These are phyloP conservation scores for Emericellopsis terricola DNA, from an alignment of 495 filamentous ascomycete species.

Conservation along the genomic window DNA sequence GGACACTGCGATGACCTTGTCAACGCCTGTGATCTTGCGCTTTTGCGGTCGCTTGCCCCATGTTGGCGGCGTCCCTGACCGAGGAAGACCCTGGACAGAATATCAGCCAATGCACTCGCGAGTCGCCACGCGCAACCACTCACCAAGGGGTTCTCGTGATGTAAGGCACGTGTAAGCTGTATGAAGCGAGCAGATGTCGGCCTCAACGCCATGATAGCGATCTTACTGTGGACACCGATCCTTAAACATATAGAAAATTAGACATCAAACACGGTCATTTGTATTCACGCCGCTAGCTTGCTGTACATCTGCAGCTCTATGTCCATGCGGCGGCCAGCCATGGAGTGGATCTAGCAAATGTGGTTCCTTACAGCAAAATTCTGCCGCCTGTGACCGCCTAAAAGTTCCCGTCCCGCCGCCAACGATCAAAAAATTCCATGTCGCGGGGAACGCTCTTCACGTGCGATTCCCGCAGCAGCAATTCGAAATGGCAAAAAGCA, in stretches of 20 bases:
- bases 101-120: slow-evolving; percentile 4
- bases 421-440: no score
- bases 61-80: slow-evolving; percentile 58
- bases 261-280: no score
- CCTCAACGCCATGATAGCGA: slow-evolving; percentile 21
- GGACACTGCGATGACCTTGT: slow-evolving; percentile 78
- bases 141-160: slow-evolving; percentile 91
- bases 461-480: no score
- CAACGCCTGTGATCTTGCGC: slow-evolving; percentile 60
- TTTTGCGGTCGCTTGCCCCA: slow-evolving; percentile 71
- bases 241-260: no score
- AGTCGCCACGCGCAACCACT: slow-evolving; percentile 4
- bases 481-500: slow-evolving; percentile 15
- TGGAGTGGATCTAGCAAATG: no score
- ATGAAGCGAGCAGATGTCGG: slow-evolving; percentile 32
- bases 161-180: slow-evolving; percentile 40
- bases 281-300: no score
- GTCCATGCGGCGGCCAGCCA: no score
- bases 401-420: slow-evolving; percentile 15
- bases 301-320: no score
- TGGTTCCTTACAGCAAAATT: no score
- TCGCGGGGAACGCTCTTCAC: no score
- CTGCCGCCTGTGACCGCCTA: slow-evolving; percentile 28
- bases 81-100: slow-evolving; percentile 52
- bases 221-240: no score